Base-by-base conservation (phyloP, 2,329 filamentous ascomycete genomes). In the Fusarium sambucinum region DNA sequence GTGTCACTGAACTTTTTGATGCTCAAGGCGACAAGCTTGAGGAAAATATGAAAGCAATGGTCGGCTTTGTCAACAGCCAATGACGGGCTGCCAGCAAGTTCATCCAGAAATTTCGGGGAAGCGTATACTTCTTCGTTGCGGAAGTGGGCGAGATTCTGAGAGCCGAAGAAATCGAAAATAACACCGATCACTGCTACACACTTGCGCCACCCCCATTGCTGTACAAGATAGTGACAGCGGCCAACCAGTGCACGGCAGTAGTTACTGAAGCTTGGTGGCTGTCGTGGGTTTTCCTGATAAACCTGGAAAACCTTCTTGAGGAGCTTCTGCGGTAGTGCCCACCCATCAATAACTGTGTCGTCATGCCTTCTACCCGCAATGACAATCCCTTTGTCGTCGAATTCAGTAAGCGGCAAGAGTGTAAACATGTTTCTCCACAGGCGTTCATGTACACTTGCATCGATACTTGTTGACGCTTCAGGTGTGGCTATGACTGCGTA, bases 121-220 rank as follows among this genome's bases (percentile, higher is more conserved):
- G 81, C 81, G 69, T 86, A 86, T 2, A 84, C 86, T 72, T 89
- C 86, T 73, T 91, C 89, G 60, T 91, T 90, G 37, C 87, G 85
- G 41, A 92, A 74, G 74, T 91, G 86, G 4, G 84, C 83, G 13
- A 91, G 81, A 45, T 86, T 83, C 65, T 88, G 86, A 3, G 85
- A 84, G 12, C 87, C 88, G 69, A 91, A 91, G 72, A 90, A 91
- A 75, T 91, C 89, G 65, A 91, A 91, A 4, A 91, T 84, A 3
- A 84, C 80, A 2, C 88, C 87, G 32, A 90, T 79, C 16, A 90
- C 82, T 13, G 82, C 79, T 46, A 84, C 85, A 69, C 85, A 87
- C 63, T 81, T 86, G 37, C 81, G 81, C 89, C 89, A 91, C 6
- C 87, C 87, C 89, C 89, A 92, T 75, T 88, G 85, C 59, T 85